Evolutionary conservation across 257 asterid species (phyloP).

Genomic region (Nicotiana otophora): DNA sequence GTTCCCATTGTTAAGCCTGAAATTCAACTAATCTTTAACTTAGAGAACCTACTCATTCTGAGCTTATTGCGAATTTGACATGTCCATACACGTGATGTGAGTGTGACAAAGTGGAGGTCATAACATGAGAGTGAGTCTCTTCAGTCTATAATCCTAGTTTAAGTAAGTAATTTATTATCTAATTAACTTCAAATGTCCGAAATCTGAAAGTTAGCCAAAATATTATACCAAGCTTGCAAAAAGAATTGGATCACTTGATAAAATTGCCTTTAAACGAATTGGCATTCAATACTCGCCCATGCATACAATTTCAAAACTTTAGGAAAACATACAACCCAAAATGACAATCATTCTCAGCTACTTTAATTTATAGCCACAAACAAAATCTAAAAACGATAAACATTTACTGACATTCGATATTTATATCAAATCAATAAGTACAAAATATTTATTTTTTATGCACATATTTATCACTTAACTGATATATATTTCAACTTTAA

Average conservation of each 20-base stretch:
- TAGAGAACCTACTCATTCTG: background rate
- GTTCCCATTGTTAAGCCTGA: background rate
- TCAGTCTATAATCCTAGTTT: background rate
- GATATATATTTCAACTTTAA: no score
- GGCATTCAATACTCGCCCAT: no score
- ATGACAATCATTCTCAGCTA: no score
- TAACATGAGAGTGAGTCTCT: background rate
- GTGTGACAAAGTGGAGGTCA: slow-evolving; percentile 9
- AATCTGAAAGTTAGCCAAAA: background rate
- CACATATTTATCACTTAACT: no score
- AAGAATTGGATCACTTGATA: background rate
- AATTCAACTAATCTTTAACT: background rate
- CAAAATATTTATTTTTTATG: no score
- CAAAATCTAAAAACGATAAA: no score
- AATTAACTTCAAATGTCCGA: background rate
- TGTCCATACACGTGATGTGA: background rate
- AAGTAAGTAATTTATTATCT: background rate
- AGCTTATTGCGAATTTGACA: background rate
- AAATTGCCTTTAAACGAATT: no score
- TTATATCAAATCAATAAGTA: no score
- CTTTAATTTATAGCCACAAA: no score
- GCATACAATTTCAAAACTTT: no score
- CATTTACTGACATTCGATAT: no score
- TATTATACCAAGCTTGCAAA: background rate
- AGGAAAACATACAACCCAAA: no score